A percentile compares a stretch with the other conserved stretches of the same genome.
Evolutionary conservation across 352 stramenopile genomes (phyloP).

Genomic region (Phytophthora meadii): DNA sequence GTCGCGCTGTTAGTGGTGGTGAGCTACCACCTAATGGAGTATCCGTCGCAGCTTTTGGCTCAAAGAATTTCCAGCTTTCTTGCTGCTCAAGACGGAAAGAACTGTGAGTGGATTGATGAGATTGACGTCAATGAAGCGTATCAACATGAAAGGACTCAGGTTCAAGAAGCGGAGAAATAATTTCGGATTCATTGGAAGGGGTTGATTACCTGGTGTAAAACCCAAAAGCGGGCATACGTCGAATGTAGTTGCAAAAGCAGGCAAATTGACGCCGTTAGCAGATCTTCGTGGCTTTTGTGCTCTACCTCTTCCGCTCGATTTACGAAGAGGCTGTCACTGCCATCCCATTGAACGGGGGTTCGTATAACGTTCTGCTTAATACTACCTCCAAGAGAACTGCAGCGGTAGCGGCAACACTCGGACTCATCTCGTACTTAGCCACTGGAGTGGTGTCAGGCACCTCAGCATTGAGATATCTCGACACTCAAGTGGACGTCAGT

Average conservation of each 20-base stretch:
- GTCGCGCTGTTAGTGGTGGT: too few species aligned
- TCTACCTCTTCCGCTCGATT: constrained; percentile 83
- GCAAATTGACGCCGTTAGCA: constrained; percentile 88
- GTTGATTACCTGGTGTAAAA: too few species aligned
- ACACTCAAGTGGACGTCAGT: constrained; percentile 54
- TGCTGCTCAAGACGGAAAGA: constrained; percentile 11
- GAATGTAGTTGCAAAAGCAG: constrained; percentile 64
- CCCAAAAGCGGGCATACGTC: too few species aligned
- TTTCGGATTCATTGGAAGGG: too few species aligned
- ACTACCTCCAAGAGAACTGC: constrained; percentile 91
- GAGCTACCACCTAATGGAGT: constrained; percentile 11
- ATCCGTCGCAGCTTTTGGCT: constrained; percentile 8
- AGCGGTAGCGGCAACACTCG: constrained; percentile 88
- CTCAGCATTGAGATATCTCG: constrained; percentile 67
- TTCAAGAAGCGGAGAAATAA: too few species aligned
- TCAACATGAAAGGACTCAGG: too few species aligned
- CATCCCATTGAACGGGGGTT: constrained; percentile 91
- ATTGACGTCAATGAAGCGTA: too few species aligned
- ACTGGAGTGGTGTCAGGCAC: constrained; percentile 82
- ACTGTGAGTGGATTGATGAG: too few species aligned
- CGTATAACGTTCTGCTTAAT: constrained; percentile 94
- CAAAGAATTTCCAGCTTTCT: constrained; percentile 13
- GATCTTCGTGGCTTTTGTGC: constrained; percentile 74
- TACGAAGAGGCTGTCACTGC: constrained; percentile 93
- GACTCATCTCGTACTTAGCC: constrained; percentile 93